Evolutionary conservation across 257 asterid genomes (phyloP), one percentile per base, ranked within the genome.

Genomic region (Solanum sparsipilum): DNA sequence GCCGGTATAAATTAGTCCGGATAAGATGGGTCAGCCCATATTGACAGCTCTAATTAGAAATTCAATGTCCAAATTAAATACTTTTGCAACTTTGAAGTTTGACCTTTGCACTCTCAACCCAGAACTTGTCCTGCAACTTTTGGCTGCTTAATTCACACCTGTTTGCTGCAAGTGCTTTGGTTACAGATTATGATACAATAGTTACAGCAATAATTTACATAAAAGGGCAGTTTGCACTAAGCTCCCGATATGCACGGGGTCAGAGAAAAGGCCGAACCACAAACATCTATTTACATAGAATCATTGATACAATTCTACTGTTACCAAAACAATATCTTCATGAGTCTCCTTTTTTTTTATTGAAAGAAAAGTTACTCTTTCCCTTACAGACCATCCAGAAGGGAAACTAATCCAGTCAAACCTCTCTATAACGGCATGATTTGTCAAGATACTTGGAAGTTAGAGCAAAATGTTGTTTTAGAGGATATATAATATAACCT

Each of bases 21-120:
- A 48, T 48, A 0, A 0, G 0, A 2, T 48, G 1, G 8, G 0
- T 0, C 7, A 48, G 0, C 23, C 9, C 21, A 48, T 48, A 15
- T 15, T 48, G 3, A 48, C 60, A 5, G 1, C 60, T 15, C 21
- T 15, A 12, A 23, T 10, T 23, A 75, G 34, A 75, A 10, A 2
- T 38, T 75, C 20, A n/a, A 29, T 6, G 4, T 23, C 23, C 9
- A 23, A 23, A 38, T 3, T 38, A 75, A 38, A 12, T 12, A 75
- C 56, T 2, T 52, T 48, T 5, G 23, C 5, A 52, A 16, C 23
- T 16, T 52, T 2, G 60, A 52, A 52, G 60, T 75, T 38, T 21
- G 31, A 74, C 83, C 34, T 75, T 13, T 7, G 11, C 23, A 12
- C 34, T 75, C 58, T 38, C 32, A 23, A 75, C 29, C 35, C 29